Evolutionary conservation across 345 rosid species (phyloP), one percentile per base, ranked within the genome.

Genomic region (Stellera chamaejasme): DNA sequence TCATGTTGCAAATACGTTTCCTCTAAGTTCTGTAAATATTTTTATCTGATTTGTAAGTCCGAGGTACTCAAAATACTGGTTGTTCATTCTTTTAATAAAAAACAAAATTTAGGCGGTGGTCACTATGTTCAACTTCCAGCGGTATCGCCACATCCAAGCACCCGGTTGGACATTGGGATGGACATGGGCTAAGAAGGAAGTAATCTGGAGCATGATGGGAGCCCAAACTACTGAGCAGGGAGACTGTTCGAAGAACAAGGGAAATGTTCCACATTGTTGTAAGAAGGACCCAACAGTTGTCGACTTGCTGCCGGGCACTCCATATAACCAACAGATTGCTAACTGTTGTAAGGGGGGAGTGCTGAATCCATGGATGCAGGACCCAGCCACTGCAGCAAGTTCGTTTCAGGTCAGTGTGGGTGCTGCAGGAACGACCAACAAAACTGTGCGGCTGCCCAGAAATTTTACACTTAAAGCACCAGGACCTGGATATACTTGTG

Each of bases 321-420:
- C 91, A 44, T 86, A 82, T 73, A 92, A 84, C 52, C 88, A 77
- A 71, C 96, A 93, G 82, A 75, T 81, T 54, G 91, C 94, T 1
- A 93, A 93, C 49, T 93, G 99, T 70, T 93, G 99, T 69, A 89
- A 79, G 70, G 99, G 96, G 0, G 99, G 99, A 13, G 87, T 89
- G 3, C 16, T 93, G 43, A 89, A 69, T 62, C 89, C 99, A 5
- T 79, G 83, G 94, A 84, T 60, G 13, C 97, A 89, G 67, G 97
- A 88, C 62, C 85, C 87, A 25, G 63, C 63, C 52, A 81, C 66
- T 61, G 94, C 99, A 0, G 77, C 71, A 27, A 83, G 91, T 67
- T 71, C 97, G 10, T 93, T 93, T 66, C 97, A 89, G 75, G 55
- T 89, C 52, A 84, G 87, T 43, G 88, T 84, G 32, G 99, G 99